Percentiles rank a stretch among this genome's conserved stretches.
phyloP scores from a whole-genome alignment of 1,284 basidiomycete genomes.

The Taiwanofungus camphoratus region DNA sequence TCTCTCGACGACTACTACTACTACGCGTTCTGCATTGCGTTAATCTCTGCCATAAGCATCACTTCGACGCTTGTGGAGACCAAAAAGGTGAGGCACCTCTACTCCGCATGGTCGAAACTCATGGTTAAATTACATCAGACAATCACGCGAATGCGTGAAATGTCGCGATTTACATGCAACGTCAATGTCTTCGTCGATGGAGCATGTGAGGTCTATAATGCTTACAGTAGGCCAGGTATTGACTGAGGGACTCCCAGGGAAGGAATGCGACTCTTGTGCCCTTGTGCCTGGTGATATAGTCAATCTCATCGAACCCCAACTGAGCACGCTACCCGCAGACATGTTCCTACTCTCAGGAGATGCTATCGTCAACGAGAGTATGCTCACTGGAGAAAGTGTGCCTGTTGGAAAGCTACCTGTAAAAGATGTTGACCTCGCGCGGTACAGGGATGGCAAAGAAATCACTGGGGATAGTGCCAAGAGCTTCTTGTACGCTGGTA shows the following conservation, averaged over 20 bases:
- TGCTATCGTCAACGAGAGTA: conserved; percentile 97
- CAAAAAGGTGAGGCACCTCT: conserved; percentile 56
- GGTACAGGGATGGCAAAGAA: conserved; percentile 68
- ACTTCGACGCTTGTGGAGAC: conserved; percentile 89
- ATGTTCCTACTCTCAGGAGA: conserved; percentile 91
- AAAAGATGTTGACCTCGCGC: conserved; percentile 64
- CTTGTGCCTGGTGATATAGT: conserved; percentile 94
- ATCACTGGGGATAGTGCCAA: conserved; percentile 71
- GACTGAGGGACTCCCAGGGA: conserved; percentile 44
- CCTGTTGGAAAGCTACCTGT: conserved; percentile 86
- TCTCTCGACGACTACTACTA: conserved; percentile 94
- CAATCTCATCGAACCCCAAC: conserved; percentile 75
- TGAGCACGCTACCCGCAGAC: conserved; percentile 85
- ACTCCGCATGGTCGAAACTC: not conserved
- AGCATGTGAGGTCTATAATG: conserved; percentile 50
- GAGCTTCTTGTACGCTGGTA: conserved; percentile 90
- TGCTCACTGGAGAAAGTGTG: conserved; percentile 96
- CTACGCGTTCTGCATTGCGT: conserved; percentile 95
- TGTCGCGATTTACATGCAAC: conserved; percentile 89
- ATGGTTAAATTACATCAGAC: conserved; percentile 45
- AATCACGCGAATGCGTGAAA: conserved; percentile 91
- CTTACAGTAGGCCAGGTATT: not conserved
- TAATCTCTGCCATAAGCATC: conserved; percentile 88
- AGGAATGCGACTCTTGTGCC: conserved; percentile 66
- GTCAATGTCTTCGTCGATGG: conserved; percentile 73